Percentiles rank a stretch among this genome's conserved stretches.
phyloP scores from a whole-genome alignment of 176 grass and related monocot species.

The Zoysia japonica region DNA sequence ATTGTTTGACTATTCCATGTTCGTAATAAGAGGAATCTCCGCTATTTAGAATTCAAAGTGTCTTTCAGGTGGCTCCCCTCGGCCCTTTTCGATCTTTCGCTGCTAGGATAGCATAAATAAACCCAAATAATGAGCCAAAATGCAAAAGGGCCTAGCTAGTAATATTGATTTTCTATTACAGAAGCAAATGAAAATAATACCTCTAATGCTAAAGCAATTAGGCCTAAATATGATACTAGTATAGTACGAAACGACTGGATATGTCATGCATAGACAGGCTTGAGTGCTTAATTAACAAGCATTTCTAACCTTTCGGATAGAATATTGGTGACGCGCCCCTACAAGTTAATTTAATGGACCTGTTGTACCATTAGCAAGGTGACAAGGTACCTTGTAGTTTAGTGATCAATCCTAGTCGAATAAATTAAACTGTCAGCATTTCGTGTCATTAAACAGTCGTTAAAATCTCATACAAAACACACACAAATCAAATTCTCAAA shows the following conservation, averaged over 20 bases:
- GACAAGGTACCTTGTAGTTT: background rate
- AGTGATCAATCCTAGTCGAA: background rate
- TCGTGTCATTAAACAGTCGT: too few relatives aligned
- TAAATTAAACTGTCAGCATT: background rate
- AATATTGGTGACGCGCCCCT: too few relatives aligned
- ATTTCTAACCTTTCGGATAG: constrained; percentile 10
- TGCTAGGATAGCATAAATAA: constrained; percentile 22
- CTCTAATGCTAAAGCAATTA: background rate
- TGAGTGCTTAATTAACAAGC: background rate
- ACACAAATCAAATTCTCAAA: background rate
- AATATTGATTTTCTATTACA: background rate
- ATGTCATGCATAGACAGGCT: background rate
- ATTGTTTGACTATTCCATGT: constrained; percentile 19
- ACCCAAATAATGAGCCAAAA: background rate
- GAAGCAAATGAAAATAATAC: background rate
- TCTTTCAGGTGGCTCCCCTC: constrained; percentile 35
- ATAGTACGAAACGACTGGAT: too few relatives aligned
- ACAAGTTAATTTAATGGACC: too few relatives aligned
- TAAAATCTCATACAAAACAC: background rate
- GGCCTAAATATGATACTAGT: background rate
- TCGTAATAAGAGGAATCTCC: constrained; percentile 1
- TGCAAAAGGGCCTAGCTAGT: background rate
- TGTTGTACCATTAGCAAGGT: too few relatives aligned
- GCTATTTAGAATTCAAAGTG: constrained; percentile 15
- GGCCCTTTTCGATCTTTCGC: background rate